phyloP scores from a whole-genome alignment of 73 alveolate genomes.

The Tetrahymena malaccensis region DNA sequence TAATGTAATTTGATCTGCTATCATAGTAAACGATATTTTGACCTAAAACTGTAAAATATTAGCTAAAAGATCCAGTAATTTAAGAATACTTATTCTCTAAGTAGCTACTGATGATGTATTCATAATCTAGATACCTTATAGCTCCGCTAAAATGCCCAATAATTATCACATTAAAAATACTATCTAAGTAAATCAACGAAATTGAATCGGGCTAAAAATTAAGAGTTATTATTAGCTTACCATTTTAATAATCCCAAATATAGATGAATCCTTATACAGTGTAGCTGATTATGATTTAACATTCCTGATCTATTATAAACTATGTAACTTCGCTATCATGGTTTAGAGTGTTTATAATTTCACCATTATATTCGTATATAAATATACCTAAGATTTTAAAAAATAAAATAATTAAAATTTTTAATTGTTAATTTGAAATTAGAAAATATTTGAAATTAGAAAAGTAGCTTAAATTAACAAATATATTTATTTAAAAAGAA shows the following conservation, averaged over 20 bases:
- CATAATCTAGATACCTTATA: background rate
- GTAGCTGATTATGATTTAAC: background rate
- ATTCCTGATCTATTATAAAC: background rate
- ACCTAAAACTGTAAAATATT: background rate
- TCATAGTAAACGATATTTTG: background rate
- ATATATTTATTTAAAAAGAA: too few relatives aligned
- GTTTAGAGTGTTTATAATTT: background rate
- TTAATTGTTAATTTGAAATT: too few relatives aligned
- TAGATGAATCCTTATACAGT: background rate
- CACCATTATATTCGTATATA: background rate
- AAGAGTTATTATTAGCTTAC: background rate
- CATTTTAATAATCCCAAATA: background rate
- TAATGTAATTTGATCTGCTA: background rate
- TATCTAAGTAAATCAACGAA: background rate
- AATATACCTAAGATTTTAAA: background rate
- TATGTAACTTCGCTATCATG: background rate
- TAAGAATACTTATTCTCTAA: background rate
- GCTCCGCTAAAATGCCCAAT: background rate
- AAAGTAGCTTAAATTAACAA: too few relatives aligned
- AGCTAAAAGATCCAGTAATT: background rate
- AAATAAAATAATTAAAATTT: background rate
- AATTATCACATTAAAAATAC: background rate
- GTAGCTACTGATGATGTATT: background rate
- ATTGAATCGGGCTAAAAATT: background rate
- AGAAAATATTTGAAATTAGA: too few relatives aligned